Evolutionary conservation across 208 protist species (phyloP).

Genomic region (Acanthamoeba royreba): DNA sequence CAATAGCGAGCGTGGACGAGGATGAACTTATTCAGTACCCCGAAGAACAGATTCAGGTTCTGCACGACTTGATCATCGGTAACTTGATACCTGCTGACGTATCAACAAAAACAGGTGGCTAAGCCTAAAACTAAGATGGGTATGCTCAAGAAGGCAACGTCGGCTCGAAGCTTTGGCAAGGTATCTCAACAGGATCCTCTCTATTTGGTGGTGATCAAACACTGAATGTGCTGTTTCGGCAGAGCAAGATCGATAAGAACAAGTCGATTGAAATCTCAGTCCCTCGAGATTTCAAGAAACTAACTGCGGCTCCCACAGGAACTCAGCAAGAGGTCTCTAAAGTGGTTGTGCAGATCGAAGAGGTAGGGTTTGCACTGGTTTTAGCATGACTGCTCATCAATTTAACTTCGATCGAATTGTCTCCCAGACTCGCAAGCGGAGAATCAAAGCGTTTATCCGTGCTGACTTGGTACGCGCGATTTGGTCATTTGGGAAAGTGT

Average conservation of each 20-base stretch:
- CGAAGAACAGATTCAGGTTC: neutral
- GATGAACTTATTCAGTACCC: neutral
- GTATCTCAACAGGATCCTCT: neutral
- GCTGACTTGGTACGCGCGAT: neutral
- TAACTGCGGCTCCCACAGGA: neutral
- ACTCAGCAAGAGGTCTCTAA: conserved; percentile 7
- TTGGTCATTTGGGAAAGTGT: neutral
- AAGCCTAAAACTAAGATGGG: neutral
- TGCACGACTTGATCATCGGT: too few relatives aligned
- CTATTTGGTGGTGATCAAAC: neutral
- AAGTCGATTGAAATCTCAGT: neutral
- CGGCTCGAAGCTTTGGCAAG: neutral
- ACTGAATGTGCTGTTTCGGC: neutral
- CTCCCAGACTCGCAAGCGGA: neutral
- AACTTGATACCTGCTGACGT: too few relatives aligned
- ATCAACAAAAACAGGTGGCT: neutral
- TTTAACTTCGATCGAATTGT: neutral
- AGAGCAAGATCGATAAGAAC: neutral
- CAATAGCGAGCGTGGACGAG: neutral
- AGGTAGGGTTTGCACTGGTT: neutral
- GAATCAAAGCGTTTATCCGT: conserved; percentile 28
- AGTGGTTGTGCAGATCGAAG: conserved; percentile 2
- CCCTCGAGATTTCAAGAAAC: neutral
- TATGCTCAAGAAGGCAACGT: neutral
- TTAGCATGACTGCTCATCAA: neutral